Evolutionary conservation across 768 basidiomycete species (phyloP).

Genomic region (Epithele typhae): DNA sequence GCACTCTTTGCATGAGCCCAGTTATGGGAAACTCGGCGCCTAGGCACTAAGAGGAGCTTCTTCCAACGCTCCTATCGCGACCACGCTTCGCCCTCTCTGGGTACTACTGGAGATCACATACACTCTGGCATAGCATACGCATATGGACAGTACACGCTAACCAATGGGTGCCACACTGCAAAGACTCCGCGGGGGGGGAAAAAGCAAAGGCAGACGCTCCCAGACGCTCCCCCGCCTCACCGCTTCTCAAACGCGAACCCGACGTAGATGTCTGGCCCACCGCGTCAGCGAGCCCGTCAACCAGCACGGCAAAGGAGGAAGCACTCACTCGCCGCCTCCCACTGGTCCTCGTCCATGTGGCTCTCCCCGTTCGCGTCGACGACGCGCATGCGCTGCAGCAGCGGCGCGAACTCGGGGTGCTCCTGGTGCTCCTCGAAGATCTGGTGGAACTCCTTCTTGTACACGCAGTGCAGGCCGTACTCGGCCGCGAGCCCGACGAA

Average conservation of each 20-base stretch:
- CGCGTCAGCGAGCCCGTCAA: too few species aligned
- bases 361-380: conserved; percentile 83
- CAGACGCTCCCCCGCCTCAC: conserved; percentile 1
- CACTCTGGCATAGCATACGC: too few species aligned
- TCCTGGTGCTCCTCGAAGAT: conserved; percentile 81
- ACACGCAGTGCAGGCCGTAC: conserved; percentile 68
- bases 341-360: conserved; percentile 91
- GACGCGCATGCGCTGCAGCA: conserved; percentile 90
- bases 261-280: conserved; percentile 75
- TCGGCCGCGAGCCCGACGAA: conserved; percentile 85
- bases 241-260: conserved; percentile 88
- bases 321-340: conserved; percentile 96
- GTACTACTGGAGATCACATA: too few species aligned
- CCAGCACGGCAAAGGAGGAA: background rate
- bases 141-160: too few species aligned
- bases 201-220: background rate
- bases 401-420: conserved; percentile 73
- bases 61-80: too few species aligned
- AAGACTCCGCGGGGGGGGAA: too few species aligned
- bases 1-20: too few species aligned
- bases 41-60: too few species aligned
- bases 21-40: too few species aligned
- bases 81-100: too few species aligned
- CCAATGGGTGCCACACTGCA: too few species aligned
- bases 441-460: conserved; percentile 88